Conservation (phyloP, 257 asterid species). For the Misopates orontium region DNA sequence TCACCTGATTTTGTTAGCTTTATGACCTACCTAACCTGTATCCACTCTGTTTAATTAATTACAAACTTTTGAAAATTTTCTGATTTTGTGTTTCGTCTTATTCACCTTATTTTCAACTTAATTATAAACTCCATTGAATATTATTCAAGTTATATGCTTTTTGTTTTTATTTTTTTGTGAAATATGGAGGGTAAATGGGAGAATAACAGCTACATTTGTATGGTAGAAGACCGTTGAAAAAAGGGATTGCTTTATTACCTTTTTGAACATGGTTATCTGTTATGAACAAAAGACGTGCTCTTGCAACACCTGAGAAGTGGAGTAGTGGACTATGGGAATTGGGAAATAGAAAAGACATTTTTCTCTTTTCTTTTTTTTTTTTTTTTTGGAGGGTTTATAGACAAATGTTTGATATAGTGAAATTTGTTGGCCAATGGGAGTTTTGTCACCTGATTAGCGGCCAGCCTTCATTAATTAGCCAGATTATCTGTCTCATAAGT, state of each 20-base stretch:
- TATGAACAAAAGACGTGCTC: not conserved
- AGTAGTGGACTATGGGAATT: too few species aligned
- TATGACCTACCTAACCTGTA: not conserved
- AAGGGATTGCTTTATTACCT: not conserved
- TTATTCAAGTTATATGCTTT: too few species aligned
- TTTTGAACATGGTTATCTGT: not conserved
- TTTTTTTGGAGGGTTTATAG: not conserved
- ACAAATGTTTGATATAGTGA: not conserved
- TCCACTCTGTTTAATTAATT: not conserved
- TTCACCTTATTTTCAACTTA: not conserved
- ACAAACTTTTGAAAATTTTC: not conserved
- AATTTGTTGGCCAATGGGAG: not conserved
- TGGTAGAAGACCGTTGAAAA: conserved; percentile 23
- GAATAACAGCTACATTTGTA: not conserved
- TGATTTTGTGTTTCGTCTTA: not conserved
- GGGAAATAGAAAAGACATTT: too few species aligned
- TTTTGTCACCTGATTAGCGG: conserved; percentile 6
- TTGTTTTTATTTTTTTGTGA: not conserved
- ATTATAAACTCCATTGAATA: too few species aligned
- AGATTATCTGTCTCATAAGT: not conserved
- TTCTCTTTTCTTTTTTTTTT: too few species aligned
- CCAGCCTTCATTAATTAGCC: conserved; percentile 26
- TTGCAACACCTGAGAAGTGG: not conserved
- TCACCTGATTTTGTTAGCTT: not conserved
- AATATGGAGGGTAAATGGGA: conserved; percentile 9